Conservation (phyloP, 768 basidiomycete genomes). For the Kwoniella sp. region DNA sequence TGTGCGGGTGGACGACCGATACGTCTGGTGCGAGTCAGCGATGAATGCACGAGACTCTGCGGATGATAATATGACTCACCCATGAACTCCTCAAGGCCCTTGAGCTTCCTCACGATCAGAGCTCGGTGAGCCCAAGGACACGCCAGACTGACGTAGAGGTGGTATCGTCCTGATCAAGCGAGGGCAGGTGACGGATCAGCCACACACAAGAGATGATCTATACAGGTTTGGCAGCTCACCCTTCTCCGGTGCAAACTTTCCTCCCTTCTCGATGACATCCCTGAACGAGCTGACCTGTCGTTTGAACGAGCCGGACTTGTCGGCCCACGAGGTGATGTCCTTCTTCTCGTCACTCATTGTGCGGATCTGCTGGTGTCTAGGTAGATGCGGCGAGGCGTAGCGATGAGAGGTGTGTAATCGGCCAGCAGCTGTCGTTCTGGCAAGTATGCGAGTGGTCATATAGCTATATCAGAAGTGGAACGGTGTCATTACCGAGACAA, state of each 20-base stretch:
- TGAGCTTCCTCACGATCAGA: conserved; percentile 81
- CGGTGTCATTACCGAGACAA: too few species aligned
- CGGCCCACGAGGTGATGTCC: conserved; percentile 56
- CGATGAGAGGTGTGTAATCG: too few species aligned
- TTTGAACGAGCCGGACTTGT: conserved; percentile 65
- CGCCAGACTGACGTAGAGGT: conserved; percentile 80
- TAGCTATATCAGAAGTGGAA: too few species aligned
- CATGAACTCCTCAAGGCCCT: conserved; percentile 81
- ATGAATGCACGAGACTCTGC: background rate
- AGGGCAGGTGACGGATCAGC: background rate
- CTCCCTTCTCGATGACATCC: conserved; percentile 58
- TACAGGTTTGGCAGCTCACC: conserved; percentile 54
- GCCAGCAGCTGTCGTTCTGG: too few species aligned
- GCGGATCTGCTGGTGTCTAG: too few species aligned
- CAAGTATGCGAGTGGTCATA: too few species aligned
- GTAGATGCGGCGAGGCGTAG: too few species aligned
- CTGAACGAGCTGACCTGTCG: conserved; percentile 59
- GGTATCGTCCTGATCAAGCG: conserved; percentile 67
- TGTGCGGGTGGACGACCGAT: conserved; percentile 74
- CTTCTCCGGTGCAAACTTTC: conserved; percentile 67
- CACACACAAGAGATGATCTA: background rate
- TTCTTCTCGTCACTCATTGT: conserved; percentile 14
- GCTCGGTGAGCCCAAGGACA: conserved; percentile 89
- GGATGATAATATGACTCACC: conserved; percentile 54
- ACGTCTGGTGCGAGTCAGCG: conserved; percentile 56